Percentiles rank a stretch among this genome's conserved stretches.
Conservation (phyloP, 2,329 filamentous ascomycete genomes). For the Nannizziopsis arthrosporioides region DNA sequence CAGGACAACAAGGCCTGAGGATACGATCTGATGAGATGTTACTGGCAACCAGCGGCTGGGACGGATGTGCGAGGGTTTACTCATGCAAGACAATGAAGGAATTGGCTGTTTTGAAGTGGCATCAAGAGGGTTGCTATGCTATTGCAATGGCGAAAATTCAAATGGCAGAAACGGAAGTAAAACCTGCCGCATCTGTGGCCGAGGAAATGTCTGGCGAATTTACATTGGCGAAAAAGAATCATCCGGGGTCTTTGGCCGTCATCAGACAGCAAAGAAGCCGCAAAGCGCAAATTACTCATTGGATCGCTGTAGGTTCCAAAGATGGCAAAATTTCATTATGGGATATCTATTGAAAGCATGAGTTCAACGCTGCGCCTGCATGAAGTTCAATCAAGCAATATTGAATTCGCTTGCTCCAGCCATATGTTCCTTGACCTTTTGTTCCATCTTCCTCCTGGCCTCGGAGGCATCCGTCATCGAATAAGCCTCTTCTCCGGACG, state of each 20-base stretch:
- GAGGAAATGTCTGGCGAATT: slow-evolving; percentile 11
- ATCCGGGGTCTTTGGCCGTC: slow-evolving; percentile 27
- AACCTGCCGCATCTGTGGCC: background rate
- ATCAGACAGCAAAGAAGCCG: slow-evolving; percentile 54
- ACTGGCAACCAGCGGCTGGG: slow-evolving; percentile 89
- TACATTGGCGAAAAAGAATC: background rate
- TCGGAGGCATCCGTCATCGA: slow-evolving; percentile 31
- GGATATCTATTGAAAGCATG: slow-evolving; percentile 63
- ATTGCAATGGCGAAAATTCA: slow-evolving; percentile 53
- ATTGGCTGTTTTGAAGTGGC: slow-evolving; percentile 88
- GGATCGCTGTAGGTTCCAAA: slow-evolving; percentile 82
- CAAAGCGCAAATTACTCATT: slow-evolving; percentile 62
- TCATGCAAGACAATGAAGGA: slow-evolving; percentile 69
- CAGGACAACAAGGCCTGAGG: slow-evolving; percentile 71
- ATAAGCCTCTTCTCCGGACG: slow-evolving; percentile 19
- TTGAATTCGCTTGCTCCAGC: slow-evolving; percentile 47
- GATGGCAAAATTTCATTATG: slow-evolving; percentile 92
- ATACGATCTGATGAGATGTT: slow-evolving; percentile 71
- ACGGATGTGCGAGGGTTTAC: slow-evolving; percentile 70
- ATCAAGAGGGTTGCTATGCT: slow-evolving; percentile 75
- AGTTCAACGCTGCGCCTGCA: background rate
- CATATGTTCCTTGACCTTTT: slow-evolving; percentile 42
- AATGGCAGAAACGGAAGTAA: slow-evolving; percentile 8
- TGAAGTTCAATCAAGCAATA: slow-evolving; percentile 34
- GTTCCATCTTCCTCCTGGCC: slow-evolving; percentile 43